Evolutionary conservation across 441 rosid genomes (phyloP), one percentile per base, ranked within the genome.

Genomic region (Cnidoscolus chayamansa): DNA sequence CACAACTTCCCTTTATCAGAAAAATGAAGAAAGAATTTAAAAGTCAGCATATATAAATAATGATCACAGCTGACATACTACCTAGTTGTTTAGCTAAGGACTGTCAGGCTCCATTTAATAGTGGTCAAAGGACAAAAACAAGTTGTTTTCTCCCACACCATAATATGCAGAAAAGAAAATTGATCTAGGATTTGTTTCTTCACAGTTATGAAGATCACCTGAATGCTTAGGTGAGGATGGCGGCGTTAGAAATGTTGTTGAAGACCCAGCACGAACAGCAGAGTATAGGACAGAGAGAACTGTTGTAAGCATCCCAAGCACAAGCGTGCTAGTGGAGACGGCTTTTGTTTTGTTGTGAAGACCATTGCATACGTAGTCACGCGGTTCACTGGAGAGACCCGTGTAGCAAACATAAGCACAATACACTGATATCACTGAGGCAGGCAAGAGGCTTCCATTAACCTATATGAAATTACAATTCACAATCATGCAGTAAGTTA

Each of bases 401-500:
- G 96, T 95, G 83, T 79, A 95, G 88, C 99, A 95, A 72, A 95
- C 89, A 80, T 95, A 91, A 64, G 96, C 95, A 83, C 98, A 93
- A 70, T 95, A 95, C 67, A 90, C 82, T 3, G 99, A 89, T 81
- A 93, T 84, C 76, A 95, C 92, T 1, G 98, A 89, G 63, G 99
- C 98, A n/a, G 99, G 99, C 85, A 95, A 86, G 70, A 95, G 98
- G 84, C 99, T 95, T 51, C 99, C 99, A 66, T 91, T 95, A 59
- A 95, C 90, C 96, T 90, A 84, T 61, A 72, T 66, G 64, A 63
- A 59, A 54, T 77, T 68, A 71, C 64, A 51, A 68, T 43, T 32
- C 48, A 65, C 58, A 47, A 76, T 64, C 13, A 61, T 17, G 35
- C 30, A 15, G 49, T 60, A 35, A 67, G 17, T 53, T 11, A 53